phyloP scores from a whole-genome alignment of 139 green algal genomes.

The Coccomyxa sp. region DNA sequence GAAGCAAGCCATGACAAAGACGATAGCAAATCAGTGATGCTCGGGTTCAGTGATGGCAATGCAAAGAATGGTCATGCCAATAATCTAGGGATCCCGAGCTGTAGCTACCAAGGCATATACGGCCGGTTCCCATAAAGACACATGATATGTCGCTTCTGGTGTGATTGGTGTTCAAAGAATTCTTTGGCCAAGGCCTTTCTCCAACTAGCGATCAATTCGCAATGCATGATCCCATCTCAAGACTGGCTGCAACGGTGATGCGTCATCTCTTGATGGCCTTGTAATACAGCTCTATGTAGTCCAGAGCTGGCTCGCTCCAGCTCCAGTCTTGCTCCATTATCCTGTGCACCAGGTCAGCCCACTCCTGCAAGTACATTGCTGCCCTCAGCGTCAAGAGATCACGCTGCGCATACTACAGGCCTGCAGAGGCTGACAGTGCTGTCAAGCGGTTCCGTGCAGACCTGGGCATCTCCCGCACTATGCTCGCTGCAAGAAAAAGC shows the following conservation, averaged over 20 bases:
- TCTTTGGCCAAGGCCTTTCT: neutral
- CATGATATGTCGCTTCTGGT: neutral
- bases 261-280: conserved; percentile 40
- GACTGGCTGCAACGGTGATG: neutral
- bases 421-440: too few relatives aligned
- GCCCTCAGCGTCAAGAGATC: too few relatives aligned
- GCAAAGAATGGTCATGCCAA: too few relatives aligned
- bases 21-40: too few relatives aligned
- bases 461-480: too few relatives aligned
- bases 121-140: neutral
- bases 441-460: too few relatives aligned
- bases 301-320: conserved; percentile 87
- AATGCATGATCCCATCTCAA: neutral
- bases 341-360: conserved; percentile 45
- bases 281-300: conserved; percentile 98
- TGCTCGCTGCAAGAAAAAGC: conserved; percentile 80
- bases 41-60: too few relatives aligned
- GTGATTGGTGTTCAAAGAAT: neutral
- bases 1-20: too few relatives aligned
- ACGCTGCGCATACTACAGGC: too few relatives aligned
- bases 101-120: neutral
- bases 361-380: too few relatives aligned
- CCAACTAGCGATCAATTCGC: neutral
- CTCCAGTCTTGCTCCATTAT: conserved; percentile 90
- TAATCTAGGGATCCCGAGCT: too few relatives aligned